Evolutionary conservation across 2,329 filamentous ascomycete species (phyloP), one percentile per base, ranked within the genome.

Genomic region (Hypomyces rosellus): DNA sequence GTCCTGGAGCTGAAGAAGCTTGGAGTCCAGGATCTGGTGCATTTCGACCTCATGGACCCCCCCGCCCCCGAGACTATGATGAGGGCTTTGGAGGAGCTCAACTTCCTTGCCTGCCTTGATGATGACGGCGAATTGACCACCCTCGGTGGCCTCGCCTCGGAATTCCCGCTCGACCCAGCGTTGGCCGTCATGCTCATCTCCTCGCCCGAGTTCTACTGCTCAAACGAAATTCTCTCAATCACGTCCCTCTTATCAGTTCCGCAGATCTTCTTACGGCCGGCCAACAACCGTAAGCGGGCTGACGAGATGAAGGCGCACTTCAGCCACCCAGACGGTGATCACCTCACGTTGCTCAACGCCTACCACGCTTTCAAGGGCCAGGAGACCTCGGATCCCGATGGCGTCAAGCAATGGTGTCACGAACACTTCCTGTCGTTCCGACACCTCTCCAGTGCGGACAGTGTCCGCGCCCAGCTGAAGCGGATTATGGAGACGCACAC

Each of bases 1-100:
- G 93, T 99, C 1, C 74, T 99, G 42, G 93, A 99, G 69, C 74
- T 99, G 63, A 97, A 97, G 78, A 97, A 99, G 73, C 84, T 99
- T 37, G 93, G 93, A 41, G 84, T 99, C 25, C 84, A 95, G 59
- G 93, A 99, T 69, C 76, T 99, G 45, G 93, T 99, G 11, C 93
- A 99, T 71, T 99, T 99, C 64, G 95, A 99, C 66, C 78, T 99
- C 44, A 97, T 99, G 92, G 93, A 99, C 61, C 93, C 93, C 20
- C 93, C 93, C 1, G 92, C 95, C 1, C 95, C 93, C 0, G 95
- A 99, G 73, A 99, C 95, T 9, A 85, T 99, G 69, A 99, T 99
- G 92, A 84, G 95, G 59, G 93, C 93, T 3, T 75, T 99, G 18
- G 93, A 99, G 69, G 93, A 99, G 72, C 82, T 99, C 50, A 99